Conservation (phyloP, 768 basidiomycete species). For the Mycena metata region DNA sequence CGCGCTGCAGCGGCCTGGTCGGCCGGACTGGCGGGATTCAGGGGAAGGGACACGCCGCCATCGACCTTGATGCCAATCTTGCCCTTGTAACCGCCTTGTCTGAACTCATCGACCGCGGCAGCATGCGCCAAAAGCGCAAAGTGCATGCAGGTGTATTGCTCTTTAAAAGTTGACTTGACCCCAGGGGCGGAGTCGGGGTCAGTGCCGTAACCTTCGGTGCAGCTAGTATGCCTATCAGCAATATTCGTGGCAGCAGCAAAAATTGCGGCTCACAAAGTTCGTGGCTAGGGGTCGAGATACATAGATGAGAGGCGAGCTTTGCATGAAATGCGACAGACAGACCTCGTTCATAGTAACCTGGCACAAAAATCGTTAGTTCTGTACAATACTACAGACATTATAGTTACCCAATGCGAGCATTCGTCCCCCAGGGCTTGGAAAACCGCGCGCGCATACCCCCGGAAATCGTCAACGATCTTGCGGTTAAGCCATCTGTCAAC, state of each 20-base stretch:
- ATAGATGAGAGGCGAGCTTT: neutral
- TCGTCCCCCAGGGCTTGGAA: slow-evolving; percentile 35
- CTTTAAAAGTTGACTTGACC: slow-evolving; percentile 24
- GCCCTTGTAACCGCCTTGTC: slow-evolving; percentile 36
- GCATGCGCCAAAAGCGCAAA: slow-evolving; percentile 36
- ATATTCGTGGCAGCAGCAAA: neutral
- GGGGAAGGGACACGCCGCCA: slow-evolving; percentile 34
- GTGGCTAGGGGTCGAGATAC: slow-evolving; percentile 11
- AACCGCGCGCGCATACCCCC: slow-evolving; percentile 53
- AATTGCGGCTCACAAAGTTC: slow-evolving; percentile 34
- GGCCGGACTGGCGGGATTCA: slow-evolving; percentile 29
- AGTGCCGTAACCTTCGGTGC: slow-evolving; percentile 37
- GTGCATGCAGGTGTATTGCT: slow-evolving; percentile 37
- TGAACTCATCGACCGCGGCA: slow-evolving; percentile 38
- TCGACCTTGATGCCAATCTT: slow-evolving; percentile 39
- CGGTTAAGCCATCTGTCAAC: slow-evolving; percentile 59
- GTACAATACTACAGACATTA: no score
- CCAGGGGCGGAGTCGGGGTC: slow-evolving; percentile 33
- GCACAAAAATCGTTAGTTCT: neutral
- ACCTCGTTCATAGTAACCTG: slow-evolving; percentile 41
- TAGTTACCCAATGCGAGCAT: slow-evolving; percentile 32
- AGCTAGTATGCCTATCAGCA: slow-evolving; percentile 13
- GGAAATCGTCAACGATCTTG: slow-evolving; percentile 61
- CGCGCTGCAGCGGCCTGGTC: slow-evolving; percentile 35
- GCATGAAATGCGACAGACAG: neutral